Evolutionary conservation across 2,329 filamentous ascomycete species (phyloP), one percentile per base, ranked within the genome.

Genomic region (Diplodia mutila): DNA sequence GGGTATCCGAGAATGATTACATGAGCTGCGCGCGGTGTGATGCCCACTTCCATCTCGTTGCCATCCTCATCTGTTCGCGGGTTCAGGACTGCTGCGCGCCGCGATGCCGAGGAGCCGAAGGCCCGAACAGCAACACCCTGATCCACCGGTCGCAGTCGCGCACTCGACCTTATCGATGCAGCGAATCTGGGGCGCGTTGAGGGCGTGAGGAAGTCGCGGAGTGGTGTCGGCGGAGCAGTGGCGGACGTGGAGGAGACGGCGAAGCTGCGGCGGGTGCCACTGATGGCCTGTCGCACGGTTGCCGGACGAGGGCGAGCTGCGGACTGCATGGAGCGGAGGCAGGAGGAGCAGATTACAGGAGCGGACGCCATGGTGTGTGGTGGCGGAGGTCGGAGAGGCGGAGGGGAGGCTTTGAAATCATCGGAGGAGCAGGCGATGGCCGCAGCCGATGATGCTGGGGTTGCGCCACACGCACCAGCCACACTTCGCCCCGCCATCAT

Each of bases 21-120:
- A 81, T 91, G 87, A 51, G 91, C 90, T 49, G 94, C 94, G 59
- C 94, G 87, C 1, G 91, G 86, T 0, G 93, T 96, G 69, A 98
- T 97, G 65, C 90, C 90, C 27, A 99, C 85, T 72, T 83, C 82
- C 89, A 97, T 93, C 23, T 90, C 87, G n/a, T 92, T 90, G 29
- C 94, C 94, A 66, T 94, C 88, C 37, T 96, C 92, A 76, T 95
- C 92, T 67, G 85, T 85, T 72, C 90, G 88, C 0, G 93, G 91
- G 76, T 98, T 97, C 18, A 84, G 79, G 66, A 85, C 82, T 7
- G 75, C 75, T 61, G 74, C 73, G 61, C 74, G 18, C 80, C 65
- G 65, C 23, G 65, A 42, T 11, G 29, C 14, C 18, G 52, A 49
- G 11, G 55, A 65, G 9, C 69, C 34, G 63, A 67, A 53, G 25